These are phyloP conservation scores for Mortierella sp. DNA, from an alignment of 371 early-diverging fungal species.

Conservation along the genomic window DNA sequence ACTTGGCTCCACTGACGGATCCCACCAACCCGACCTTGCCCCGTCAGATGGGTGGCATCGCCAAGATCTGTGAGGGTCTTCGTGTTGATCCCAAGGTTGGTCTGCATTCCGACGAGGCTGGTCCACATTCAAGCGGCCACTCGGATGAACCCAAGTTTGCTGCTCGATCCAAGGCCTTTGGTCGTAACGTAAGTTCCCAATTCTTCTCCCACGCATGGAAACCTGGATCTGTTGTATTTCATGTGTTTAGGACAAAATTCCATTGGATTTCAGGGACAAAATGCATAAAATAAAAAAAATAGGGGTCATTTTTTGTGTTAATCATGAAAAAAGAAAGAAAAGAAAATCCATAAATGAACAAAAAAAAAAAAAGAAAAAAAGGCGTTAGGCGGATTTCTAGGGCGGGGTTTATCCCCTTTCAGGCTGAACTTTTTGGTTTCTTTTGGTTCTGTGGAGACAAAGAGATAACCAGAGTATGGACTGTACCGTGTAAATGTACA, in stretches of 20 bases:
- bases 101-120: conserved; percentile 72
- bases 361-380: no score
- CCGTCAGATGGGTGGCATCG: conserved; percentile 73
- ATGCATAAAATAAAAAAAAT: no score
- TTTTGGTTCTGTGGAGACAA: no score
- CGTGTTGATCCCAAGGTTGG: conserved; percentile 74
- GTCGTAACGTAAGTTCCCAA: conserved; percentile 60
- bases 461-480: no score
- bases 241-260: no score
- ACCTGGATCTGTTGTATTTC: not conserved
- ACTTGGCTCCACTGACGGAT: conserved; percentile 65
- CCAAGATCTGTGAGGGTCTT: conserved; percentile 68
- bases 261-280: not conserved
- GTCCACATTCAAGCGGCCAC: conserved; percentile 24
- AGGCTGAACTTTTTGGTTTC: no score
- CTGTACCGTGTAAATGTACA: no score
- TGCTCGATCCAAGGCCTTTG: conserved; percentile 77
- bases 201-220: not conserved
- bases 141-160: conserved; percentile 62
- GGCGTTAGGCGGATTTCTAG: no score
- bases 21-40: conserved; percentile 77
- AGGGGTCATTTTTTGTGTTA: no score
- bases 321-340: no score
- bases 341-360: no score
- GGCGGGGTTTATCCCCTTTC: no score